Evolutionary conservation across 768 basidiomycete species (phyloP), one percentile per base, ranked within the genome.

Genomic region (Lentinula edodes): DNA sequence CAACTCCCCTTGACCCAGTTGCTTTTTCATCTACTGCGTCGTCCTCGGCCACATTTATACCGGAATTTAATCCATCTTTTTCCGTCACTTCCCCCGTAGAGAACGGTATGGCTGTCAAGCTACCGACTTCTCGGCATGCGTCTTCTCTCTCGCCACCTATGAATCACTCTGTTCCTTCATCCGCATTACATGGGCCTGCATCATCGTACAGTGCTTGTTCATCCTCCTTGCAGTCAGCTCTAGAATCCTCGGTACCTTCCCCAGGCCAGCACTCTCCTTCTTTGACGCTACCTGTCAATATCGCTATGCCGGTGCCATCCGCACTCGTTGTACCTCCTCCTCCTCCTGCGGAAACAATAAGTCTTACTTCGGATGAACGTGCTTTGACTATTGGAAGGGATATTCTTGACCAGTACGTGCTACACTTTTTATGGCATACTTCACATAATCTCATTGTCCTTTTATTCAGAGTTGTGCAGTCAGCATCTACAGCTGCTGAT

Each of bases 401-500:
- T 43, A 60, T 60, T 28, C 51, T 60, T 10, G 38, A 60, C 36
- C 45, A 60, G 59, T 60, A 60, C 36, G 59, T 60, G 20, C 35
- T 23, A 12, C n/a, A 10, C 28, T 36, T 34, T 35, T 5, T 13
- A 10, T 50, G 35, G 9, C 10, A 7, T 41, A 9, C 6, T 20
- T 16, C 10, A 18, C 6, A 12, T 43, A 46, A 64, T 39, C 60
- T 62, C 63, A 61, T 68, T 62, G 64, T 61, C 63, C 63, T 67
- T 57, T 61, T 63, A 59, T 64, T 45, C 67, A 88, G 87, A 70
- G 86, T 88, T 65, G 83, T 81, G 45, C 78, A 82, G 59, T 85
- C 84, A 15, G 85, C 86, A 42, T 76, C 80, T 58, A 82, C 83
- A 48, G 86, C 84, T 46, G 82, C 78, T 45, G 76, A 77, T 42